phyloP scores from a whole-genome alignment of 2,329 filamentous ascomycete genomes.

The Mycocentrospora acerina region DNA sequence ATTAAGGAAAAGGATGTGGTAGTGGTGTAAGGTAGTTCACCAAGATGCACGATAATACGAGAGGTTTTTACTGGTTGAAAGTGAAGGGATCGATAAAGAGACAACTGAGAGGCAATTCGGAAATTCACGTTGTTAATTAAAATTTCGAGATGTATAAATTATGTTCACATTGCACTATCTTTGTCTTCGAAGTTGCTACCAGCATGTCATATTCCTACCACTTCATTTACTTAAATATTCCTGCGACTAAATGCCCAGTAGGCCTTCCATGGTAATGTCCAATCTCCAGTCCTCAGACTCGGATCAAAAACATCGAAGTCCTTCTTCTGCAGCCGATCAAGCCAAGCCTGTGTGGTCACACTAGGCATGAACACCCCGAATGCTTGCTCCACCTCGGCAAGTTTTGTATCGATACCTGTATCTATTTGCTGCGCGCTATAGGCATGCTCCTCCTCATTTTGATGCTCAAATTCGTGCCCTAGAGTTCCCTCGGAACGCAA shows the following conservation, averaged over 20 bases:
- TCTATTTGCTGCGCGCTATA: constrained; percentile 46
- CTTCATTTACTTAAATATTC: constrained; percentile 45
- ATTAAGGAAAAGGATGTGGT: too few relatives aligned
- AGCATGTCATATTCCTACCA: too few relatives aligned
- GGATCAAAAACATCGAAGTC: constrained; percentile 82
- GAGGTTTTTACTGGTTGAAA: too few relatives aligned
- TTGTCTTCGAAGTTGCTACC: too few relatives aligned
- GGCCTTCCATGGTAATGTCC: constrained; percentile 83
- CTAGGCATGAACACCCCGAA: constrained; percentile 83
- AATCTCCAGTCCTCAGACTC: constrained; percentile 65
- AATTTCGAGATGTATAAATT: too few relatives aligned
- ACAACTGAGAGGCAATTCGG: too few relatives aligned
- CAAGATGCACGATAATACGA: too few relatives aligned
- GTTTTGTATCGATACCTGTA: constrained; percentile 40
- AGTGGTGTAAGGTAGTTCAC: too few relatives aligned
- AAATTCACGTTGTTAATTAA: too few relatives aligned
- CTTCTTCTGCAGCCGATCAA: constrained; percentile 72
- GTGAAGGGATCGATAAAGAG: too few relatives aligned
- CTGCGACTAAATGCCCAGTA: constrained; percentile 62
- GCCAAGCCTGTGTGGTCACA: constrained; percentile 74
- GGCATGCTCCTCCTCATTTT: constrained; percentile 69
- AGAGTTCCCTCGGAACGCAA: constrained; percentile 71
- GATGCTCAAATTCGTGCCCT: constrained; percentile 87
- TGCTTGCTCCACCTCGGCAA: constrained; percentile 62
- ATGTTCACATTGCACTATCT: too few relatives aligned